Evolutionary conservation across 2,329 filamentous ascomycete species (phyloP), one percentile per base, ranked within the genome.

Genomic region (Parafenestella ontariensis): DNA sequence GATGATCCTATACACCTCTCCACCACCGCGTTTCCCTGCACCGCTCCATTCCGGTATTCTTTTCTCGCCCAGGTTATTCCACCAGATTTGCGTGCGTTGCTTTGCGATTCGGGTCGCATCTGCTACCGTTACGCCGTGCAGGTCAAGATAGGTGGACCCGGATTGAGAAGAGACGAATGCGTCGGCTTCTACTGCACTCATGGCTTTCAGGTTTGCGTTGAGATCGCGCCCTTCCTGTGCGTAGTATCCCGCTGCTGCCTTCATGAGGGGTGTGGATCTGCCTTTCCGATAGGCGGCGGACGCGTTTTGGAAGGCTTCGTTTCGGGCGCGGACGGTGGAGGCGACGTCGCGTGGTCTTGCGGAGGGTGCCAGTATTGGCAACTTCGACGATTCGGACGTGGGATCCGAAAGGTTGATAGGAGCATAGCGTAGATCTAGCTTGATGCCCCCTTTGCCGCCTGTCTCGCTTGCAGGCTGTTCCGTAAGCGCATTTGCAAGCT

Each of bases 101-200:
- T 84, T 83, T 1, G 90, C 87, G 60, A 97, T 96, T 3, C 90
- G 82, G 26, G 92, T 87, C 1, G 90, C 94, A 72, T 96, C 90
- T 44, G 87, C 81, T 1, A 97, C 92, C 40, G 83, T 87, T 5
- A 96, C 86, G 5, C 92, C 91, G 72, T 98, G 94, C 23, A 98
- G 79, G 73, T 98, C 94, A 7, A 96, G 80, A 18, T 82, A 78
- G 1, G 76, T 80, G 0, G 81, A 82, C 46, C 90, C 91, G 46
- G 90, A 93, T 69, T 92, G 89, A 9, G 77, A 71, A 10, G 87
- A 82, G 1, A 94, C 93, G 3, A 89, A 81, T 0, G 83, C 76
- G 65, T 95, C 89, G 1, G 92, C 91, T 1, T 87, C 87, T 0
- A 81, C 80, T n/a, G 87, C 86, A 17, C 81, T 80, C n/a, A 86